Base-by-base conservation (phyloP, 768 basidiomycete species). In the Lactarius deliciosus region DNA sequence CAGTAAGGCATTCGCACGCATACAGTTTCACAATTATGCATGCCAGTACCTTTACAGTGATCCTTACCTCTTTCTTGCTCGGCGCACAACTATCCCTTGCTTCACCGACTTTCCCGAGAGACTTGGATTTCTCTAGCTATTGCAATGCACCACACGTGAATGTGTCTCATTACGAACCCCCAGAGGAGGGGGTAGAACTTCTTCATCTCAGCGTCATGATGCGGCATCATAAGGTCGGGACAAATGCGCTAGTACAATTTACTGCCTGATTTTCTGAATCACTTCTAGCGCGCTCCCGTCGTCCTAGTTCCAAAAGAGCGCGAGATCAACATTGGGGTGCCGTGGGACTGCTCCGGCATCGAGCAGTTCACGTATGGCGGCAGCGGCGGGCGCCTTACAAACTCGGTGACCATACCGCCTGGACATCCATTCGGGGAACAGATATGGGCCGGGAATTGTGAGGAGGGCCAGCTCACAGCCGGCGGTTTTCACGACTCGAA, bases 91-190 rank as follows among this genome's bases (percentile, higher is more conserved):
- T 50, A 34, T 30, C 22, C 28, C 30, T 65, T n/a, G 34, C 64
- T 43, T n/a, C 40, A 28, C 22, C 45, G 6, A 28, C 81, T 16
- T 61, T 64, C 1, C 25, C 68, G 60, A 67, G 75, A 10, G 77
- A 80, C 0, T 81, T 80, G 81, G 77, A 81, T 73, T 81, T 79
- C 13, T 82, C 81, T 74, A 81, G 81, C 59, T 83, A 83, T 65
- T 83, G 82, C 73, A 83, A 83, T 57, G 82, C 82, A 0, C 80
- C 81, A 0, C 82, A 80, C 60, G 79, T 81, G 64, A 80, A 78
- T 63, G 69, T 72, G 3, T 72, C 71, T 55, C 59, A 76, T 77
- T 18, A 83, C 81, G 7, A 45, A 70, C 47, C 80, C 78, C 6
- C 80, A 79, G n/a, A 63, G 47, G 11, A 50, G 22, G 47, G 47